Evolutionary conservation across 73 alveolate species (phyloP).

Genomic region (Paramecium bursaria): DNA sequence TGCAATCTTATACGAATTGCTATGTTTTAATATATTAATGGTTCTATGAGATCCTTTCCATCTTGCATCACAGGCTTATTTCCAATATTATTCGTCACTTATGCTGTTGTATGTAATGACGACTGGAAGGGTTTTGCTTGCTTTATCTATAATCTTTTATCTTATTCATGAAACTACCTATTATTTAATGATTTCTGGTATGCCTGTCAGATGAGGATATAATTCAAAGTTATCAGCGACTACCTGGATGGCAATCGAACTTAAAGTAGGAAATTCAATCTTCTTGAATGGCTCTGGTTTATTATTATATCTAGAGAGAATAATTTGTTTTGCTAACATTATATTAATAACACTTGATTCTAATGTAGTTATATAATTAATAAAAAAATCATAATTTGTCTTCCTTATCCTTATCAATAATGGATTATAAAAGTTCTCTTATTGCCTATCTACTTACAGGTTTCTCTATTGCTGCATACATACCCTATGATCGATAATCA

Average conservation of each 20-base stretch:
- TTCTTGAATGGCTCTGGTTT: constrained; percentile 58
- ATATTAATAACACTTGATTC: background rate
- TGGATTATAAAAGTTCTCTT: background rate
- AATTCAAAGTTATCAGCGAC: constrained; percentile 81
- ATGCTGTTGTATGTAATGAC: constrained; percentile 79
- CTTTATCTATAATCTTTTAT: constrained; percentile 73
- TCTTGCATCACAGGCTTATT: constrained; percentile 75
- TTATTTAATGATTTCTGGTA: constrained; percentile 69
- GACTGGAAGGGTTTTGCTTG: constrained; percentile 73
- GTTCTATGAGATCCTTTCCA: constrained; percentile 75
- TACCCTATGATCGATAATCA: background rate
- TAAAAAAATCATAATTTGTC: too few relatives aligned
- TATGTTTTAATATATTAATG: constrained; percentile 78
- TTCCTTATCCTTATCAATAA: background rate
- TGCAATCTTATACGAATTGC: constrained; percentile 82
- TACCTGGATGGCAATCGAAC: constrained; percentile 78
- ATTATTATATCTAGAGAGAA: constrained; percentile 48
- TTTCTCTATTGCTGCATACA: background rate
- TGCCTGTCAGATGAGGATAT: constrained; percentile 82
- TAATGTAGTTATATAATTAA: background rate
- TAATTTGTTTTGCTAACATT: constrained; percentile 63
- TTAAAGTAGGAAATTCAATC: constrained; percentile 64
- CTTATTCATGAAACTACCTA: constrained; percentile 19
- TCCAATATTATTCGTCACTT: constrained; percentile 81
- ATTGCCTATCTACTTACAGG: constrained; percentile 8